Evolutionary conservation across 768 basidiomycete species (phyloP).

Genomic region (Rubroboletus satanas): DNA sequence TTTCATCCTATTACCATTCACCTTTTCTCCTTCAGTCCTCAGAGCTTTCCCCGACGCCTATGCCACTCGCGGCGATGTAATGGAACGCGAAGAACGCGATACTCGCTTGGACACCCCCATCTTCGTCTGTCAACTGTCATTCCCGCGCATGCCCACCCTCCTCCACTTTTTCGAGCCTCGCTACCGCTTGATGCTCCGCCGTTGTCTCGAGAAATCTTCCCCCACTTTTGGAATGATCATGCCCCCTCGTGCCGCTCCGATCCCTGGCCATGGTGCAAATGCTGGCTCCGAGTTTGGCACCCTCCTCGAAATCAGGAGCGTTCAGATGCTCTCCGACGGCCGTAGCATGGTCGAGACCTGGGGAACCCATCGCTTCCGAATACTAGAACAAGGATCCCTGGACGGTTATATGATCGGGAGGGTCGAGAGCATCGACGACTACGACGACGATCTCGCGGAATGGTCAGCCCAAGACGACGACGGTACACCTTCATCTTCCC

Average conservation of each 20-base stretch:
- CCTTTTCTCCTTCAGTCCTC: constrained; percentile 44
- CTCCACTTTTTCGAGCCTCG: constrained; percentile 94
- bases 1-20: constrained; percentile 6
- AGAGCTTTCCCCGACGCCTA: constrained; percentile 66
- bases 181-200: constrained; percentile 93
- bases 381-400: constrained; percentile 75
- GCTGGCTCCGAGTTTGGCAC: constrained; percentile 69
- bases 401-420: constrained; percentile 91
- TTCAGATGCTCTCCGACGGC: constrained; percentile 87
- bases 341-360: constrained; percentile 79
- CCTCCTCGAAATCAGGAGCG: constrained; percentile 84
- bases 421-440: constrained; percentile 55
- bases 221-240: constrained; percentile 95
- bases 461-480: constrained; percentile 22
- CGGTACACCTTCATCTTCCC: constrained; percentile 7
- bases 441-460: constrained; percentile 32
- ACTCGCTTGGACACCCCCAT: constrained; percentile 84
- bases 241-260: constrained; percentile 44
- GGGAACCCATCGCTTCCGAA: constrained; percentile 72
- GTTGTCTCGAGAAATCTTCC: constrained; percentile 74
- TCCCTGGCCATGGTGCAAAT: constrained; percentile 17
- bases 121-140: constrained; percentile 85
- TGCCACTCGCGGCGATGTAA: constrained; percentile 56
- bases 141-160: constrained; percentile 86
- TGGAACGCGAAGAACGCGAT: constrained; percentile 74